Evolutionary conservation across 306 rosid genomes (phyloP).

Genomic region (Mimosa pudica): DNA sequence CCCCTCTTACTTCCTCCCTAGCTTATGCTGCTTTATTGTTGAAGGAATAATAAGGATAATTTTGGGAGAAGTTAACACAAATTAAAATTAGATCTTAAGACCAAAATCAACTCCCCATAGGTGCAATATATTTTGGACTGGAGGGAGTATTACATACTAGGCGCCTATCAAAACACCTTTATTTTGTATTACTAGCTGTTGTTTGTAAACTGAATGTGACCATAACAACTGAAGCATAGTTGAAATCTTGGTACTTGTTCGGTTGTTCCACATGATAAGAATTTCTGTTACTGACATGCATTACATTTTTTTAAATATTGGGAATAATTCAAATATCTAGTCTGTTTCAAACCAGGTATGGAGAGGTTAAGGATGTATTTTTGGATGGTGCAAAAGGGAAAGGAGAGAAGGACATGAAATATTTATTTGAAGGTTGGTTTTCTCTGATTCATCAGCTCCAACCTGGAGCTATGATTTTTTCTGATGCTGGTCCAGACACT

Average conservation of each 20-base stretch:
- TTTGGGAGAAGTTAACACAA: too few relatives aligned
- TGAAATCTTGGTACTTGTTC: not conserved
- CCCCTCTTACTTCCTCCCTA: too few relatives aligned
- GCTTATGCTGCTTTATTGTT: too few relatives aligned
- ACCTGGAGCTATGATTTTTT: conserved; percentile 70
- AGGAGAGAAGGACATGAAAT: conserved; percentile 76
- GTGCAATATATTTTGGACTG: too few relatives aligned
- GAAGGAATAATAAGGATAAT: too few relatives aligned
- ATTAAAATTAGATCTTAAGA: too few relatives aligned
- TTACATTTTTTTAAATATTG: not conserved
- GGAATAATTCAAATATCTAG: conserved; percentile 3
- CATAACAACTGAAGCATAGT: not conserved
- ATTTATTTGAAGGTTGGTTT: conserved; percentile 74
- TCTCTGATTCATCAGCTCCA: conserved; percentile 84
- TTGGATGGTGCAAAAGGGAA: conserved; percentile 92
- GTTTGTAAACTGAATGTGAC: not conserved
- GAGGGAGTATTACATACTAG: too few relatives aligned
- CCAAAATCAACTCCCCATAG: too few relatives aligned
- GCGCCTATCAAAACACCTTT: not conserved
- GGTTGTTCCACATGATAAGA: not conserved
- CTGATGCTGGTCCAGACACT: conserved; percentile 84
- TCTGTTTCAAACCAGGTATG: conserved; percentile 61
- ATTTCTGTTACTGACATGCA: not conserved
- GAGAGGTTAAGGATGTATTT: conserved; percentile 65
- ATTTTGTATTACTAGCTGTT: not conserved